Evolutionary conservation across 148 eudicot genomes (phyloP).

Genomic region (Arbutus unedo): DNA sequence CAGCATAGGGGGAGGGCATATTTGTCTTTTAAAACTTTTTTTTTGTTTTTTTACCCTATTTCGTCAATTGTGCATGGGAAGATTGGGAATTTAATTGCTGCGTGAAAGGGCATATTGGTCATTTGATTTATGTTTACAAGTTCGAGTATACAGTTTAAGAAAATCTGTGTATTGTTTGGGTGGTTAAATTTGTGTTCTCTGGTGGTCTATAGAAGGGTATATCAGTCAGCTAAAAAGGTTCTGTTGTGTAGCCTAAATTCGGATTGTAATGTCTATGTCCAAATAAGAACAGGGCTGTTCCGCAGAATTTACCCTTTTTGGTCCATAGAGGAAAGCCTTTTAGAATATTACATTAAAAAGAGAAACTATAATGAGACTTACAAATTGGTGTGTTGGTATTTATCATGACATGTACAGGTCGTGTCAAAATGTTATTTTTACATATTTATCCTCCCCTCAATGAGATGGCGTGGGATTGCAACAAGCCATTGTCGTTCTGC

Average conservation of each 20-base stretch:
- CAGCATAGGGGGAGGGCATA: conserved; percentile 16
- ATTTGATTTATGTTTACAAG: background rate
- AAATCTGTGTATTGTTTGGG: background rate
- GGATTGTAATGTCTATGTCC: conserved; percentile 1
- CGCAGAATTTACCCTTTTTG: background rate
- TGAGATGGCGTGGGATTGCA: background rate
- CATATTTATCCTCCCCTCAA: background rate
- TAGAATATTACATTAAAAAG: background rate
- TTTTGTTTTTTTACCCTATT: background rate
- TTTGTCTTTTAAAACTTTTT: background rate
- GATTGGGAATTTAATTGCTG: background rate
- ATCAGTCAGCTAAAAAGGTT: background rate
- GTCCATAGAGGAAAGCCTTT: background rate
- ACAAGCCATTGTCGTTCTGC: background rate
- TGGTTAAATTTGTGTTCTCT: background rate
- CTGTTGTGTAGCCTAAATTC: background rate
- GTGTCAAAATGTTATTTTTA: conserved; percentile 1
- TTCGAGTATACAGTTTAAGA: background rate
- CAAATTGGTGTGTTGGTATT: background rate
- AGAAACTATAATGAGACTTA: background rate
- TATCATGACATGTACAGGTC: conserved; percentile 4
- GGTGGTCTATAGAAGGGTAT: background rate
- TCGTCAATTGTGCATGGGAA: background rate
- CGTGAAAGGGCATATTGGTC: background rate
- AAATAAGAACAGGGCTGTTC: too few species aligned